phyloP scores from a whole-genome alignment of 495 filamentous ascomycete species.

The Aspergillus conjunctus region DNA sequence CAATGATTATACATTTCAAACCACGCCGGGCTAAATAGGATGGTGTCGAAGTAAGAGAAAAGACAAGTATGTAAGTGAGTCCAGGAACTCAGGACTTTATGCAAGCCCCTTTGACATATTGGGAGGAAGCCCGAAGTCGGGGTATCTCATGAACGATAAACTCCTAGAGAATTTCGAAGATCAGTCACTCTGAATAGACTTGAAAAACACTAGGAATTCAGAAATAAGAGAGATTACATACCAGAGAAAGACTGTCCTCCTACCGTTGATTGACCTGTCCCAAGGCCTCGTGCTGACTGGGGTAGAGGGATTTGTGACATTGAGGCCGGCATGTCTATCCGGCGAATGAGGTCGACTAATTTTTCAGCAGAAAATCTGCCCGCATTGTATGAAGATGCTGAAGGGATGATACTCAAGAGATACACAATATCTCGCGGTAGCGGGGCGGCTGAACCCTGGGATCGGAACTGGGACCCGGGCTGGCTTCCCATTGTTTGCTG shows the following conservation, averaged over 20 bases:
- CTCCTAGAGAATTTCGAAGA: slow-evolving; percentile 23
- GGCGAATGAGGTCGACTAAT: slow-evolving; percentile 72
- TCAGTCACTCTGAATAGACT: slow-evolving; percentile 11
- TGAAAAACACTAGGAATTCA: neutral
- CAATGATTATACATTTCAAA: slow-evolving; percentile 27
- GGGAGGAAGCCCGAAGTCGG: neutral
- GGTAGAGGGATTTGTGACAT: slow-evolving; percentile 49
- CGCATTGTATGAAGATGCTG: slow-evolving; percentile 68
- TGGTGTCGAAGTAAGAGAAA: slow-evolving; percentile 5
- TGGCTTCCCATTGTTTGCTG: slow-evolving; percentile 40
- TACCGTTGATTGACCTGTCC: slow-evolving; percentile 28
- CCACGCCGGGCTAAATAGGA: slow-evolving; percentile 18
- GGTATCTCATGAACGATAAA: slow-evolving; percentile 34
- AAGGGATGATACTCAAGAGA: slow-evolving; percentile 79
- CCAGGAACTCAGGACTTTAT: slow-evolving; percentile 5
- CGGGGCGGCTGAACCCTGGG: slow-evolving; percentile 49
- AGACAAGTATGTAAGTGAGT: slow-evolving; percentile 2
- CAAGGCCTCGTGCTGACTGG: slow-evolving; percentile 36
- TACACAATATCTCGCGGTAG: slow-evolving; percentile 81
- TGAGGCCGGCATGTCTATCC: slow-evolving; percentile 63
- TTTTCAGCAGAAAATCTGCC: slow-evolving; percentile 67
- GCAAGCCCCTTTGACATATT: neutral
- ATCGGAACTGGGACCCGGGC: slow-evolving; percentile 41
- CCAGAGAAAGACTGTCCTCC: slow-evolving; percentile 36
- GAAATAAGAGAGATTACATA: slow-evolving; percentile 24